Evolutionary conservation across 495 filamentous ascomycete genomes (phyloP), one percentile per base, ranked within the genome.

Genomic region (Wilcoxina mikolae): DNA sequence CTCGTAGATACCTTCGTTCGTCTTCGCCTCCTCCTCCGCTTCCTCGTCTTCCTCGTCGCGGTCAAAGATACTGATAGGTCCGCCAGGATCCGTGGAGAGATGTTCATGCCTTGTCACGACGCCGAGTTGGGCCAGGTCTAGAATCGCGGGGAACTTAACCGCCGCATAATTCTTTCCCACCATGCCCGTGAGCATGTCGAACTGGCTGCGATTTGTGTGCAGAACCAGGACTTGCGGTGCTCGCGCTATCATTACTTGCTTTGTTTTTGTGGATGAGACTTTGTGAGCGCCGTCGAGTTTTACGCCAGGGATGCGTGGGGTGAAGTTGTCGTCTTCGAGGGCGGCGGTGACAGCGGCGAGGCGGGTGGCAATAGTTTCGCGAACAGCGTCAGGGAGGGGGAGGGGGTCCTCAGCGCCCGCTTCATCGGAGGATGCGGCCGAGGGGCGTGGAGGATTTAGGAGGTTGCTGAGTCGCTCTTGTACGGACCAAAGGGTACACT

Each of bases 201-300:
- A 95, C 0, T 89, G 71, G 55, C 88, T 95, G 5, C 93, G 78
- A 61, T 96, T 95, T 60, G 96, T 72, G 65, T 99, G 93, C 2
- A 95, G 72, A 0, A 80, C 82, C 10, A 99, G 72, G 45, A 81
- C 83, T 48, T 77, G 76, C 1, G 93, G 93, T 1, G 87, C 71
- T 7, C 90, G 74, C 3, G 84, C 85, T 55, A 99, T 78, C 20
- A 87, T 85, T 4, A 81, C 78, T 66, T 99, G 93, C 28, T 87
- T 78, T 9, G 91, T 87, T 62, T 99, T 99, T 1, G 81, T 89
- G 3, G 80, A 78, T 0, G 73, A 73, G 2, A 85, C 76, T 46
- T 76, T 78, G 60, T 82, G 82, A n/a, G 77, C 69, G 0, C 76
- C 70, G 25, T 94, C 82, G 47, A 82, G 76, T 56, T 79, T 82